A percentile compares a stretch with the other conserved stretches of the same genome.
These are phyloP conservation scores for Globisporangium megalacanthum DNA, from an alignment of 352 stramenopile species.

Conservation along the genomic window DNA sequence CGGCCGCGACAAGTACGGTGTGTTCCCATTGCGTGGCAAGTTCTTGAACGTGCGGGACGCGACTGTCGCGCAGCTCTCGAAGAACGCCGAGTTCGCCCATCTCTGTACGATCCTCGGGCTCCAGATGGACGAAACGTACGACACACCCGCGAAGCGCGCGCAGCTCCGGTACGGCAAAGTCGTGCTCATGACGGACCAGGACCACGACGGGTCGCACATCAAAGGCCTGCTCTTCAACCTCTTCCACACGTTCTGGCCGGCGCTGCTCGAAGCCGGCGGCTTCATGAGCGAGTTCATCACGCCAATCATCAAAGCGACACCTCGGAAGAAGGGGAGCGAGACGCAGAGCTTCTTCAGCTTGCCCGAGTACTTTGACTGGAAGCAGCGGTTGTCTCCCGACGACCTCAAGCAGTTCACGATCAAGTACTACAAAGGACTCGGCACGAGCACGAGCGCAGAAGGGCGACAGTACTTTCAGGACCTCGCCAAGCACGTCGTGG, in stretches of 20 bases:
- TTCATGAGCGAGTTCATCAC: conserved; percentile 99
- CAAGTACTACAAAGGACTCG: conserved; percentile 99
- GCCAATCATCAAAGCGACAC: conserved; percentile 96
- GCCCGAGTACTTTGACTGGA: conserved; percentile 96
- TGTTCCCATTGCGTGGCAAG: conserved; percentile 98
- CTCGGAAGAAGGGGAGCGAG: conserved; percentile 57
- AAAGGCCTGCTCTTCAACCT: conserved; percentile 99
- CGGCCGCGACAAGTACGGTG: conserved; percentile 97
- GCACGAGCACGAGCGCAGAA: conserved; percentile 95
- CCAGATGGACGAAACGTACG: conserved; percentile 95
- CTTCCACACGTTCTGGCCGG: conserved; percentile 98
- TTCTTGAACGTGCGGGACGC: conserved; percentile 89
- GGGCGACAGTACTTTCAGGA: conserved; percentile 99
- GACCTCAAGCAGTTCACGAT: conserved; percentile 91
- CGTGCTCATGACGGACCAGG: conserved; percentile 99
- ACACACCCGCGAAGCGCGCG: conserved; percentile 83
- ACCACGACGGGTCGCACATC: conserved; percentile 99
- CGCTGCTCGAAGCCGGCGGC: conserved; percentile 89
- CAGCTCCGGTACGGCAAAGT: conserved; percentile 98
- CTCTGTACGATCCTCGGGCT: conserved; percentile 97
- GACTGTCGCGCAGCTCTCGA: conserved; percentile 79
- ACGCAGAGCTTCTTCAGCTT: conserved; percentile 95
- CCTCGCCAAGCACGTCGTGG: conserved; percentile 92
- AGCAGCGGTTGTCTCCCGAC: conserved; percentile 41
- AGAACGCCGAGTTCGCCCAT: conserved; percentile 95